Evolutionary conservation across 768 basidiomycete species (phyloP), one percentile per base, ranked within the genome.

Genomic region (Leccinum disarticulatum): DNA sequence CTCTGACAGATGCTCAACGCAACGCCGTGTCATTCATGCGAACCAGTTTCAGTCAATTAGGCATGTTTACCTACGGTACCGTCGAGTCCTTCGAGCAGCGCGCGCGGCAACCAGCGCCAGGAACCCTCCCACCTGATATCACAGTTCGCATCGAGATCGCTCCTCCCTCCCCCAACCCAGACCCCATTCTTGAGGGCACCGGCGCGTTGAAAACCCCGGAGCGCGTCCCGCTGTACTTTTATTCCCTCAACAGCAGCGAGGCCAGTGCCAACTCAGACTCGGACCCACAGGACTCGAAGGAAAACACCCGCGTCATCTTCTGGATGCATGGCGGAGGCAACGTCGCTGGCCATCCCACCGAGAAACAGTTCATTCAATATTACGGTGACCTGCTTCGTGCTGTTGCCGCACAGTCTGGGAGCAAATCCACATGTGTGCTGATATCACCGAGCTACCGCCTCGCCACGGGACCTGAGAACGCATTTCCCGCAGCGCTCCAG

Each of bases 361-460:
- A 54, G 0, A 5, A 8, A 3, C 15, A 50, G 0, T 69, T 59
- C 22, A 3, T 61, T 17, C 11, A 50, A 6, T 54, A 66, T 19
- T 64, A 50, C 6, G 13, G 6, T 4, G 27, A 49, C 22, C 9
- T 68, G 2, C 67, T 68, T 53, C 65, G 61, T 1, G 56, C 47
- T 0, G 19, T 57, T n/a, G 59, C 65, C 22, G 25, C 30, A 1
- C 38, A 13, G 19, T 49, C 64, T 28, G 52, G 43, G 19, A 49
- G 52, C 17, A 11, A 57, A 1, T 11, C 43, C 41, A 56, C 55
- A 2, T 62, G 52, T 17, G 55, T 69, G 2, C 50, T 71, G 27
- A 15, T 67, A 38, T 65, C 67, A 0, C 71, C 70, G 11, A 60
- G 61, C 36, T 70, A 68, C 54, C 63, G 71, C 11, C 65, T 73